Percentiles rank a stretch among this genome's conserved stretches.
Evolutionary conservation across 306 rosid species (phyloP).

Genomic region (Acacia acuminata): DNA sequence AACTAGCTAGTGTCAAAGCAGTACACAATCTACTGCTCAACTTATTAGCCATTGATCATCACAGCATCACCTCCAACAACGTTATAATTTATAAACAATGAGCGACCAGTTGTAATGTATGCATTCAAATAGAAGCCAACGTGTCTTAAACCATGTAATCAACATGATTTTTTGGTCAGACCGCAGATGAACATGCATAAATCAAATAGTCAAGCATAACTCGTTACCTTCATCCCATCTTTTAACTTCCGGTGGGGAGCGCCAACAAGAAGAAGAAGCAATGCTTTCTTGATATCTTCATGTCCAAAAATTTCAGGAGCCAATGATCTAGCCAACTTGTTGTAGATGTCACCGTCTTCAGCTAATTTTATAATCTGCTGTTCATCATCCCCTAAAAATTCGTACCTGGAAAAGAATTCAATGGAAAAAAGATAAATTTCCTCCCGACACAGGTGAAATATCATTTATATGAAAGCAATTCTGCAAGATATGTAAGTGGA

Average conservation of each 20-base stretch:
- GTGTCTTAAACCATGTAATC: neutral
- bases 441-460: neutral
- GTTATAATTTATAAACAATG: too few relatives aligned
- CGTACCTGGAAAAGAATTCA: constrained; percentile 60
- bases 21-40: too few relatives aligned
- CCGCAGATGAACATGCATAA: neutral
- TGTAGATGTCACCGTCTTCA: constrained; percentile 90
- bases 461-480: constrained; percentile 15
- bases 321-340: constrained; percentile 78
- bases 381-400: constrained; percentile 86
- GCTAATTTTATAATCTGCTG: constrained; percentile 72
- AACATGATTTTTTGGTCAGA: neutral
- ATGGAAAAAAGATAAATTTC: constrained; percentile 24
- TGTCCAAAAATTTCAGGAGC: constrained; percentile 99
- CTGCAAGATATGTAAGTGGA: neutral
- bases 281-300: constrained; percentile 90
- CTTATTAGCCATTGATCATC: too few relatives aligned
- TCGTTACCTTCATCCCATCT: constrained; percentile 92
- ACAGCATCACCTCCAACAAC: too few relatives aligned
- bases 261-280: constrained; percentile 91
- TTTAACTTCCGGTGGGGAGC: constrained; percentile 88
- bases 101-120: too few relatives aligned
- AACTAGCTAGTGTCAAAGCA: neutral
- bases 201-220: neutral
- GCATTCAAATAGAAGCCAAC: neutral